Conservation (phyloP, 768 basidiomycete genomes). For the Termitomyces sp. region DNA sequence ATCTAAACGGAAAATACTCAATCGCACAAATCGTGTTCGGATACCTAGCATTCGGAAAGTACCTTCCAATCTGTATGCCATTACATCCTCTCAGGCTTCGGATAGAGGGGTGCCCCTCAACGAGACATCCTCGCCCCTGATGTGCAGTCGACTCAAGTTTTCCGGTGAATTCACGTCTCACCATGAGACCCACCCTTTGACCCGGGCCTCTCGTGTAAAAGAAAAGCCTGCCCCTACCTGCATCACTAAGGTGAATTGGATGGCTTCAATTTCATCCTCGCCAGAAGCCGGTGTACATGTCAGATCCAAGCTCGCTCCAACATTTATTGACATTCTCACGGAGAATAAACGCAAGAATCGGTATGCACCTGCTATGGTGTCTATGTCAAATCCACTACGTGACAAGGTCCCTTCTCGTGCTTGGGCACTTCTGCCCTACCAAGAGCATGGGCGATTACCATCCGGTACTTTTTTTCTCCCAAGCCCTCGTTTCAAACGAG, state of each 20-base stretch:
- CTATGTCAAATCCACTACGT: conserved; percentile 18
- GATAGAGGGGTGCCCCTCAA: neutral
- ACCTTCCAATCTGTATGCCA: conserved; percentile 8
- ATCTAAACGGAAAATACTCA: conserved; percentile 6
- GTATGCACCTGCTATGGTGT: conserved; percentile 18
- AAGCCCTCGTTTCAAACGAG: conserved; percentile 14
- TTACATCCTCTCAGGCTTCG: neutral
- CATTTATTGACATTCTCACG: conserved; percentile 11
- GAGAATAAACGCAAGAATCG: conserved; percentile 15
- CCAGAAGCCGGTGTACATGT: neutral
- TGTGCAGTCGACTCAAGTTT: neutral
- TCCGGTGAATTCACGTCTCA: neutral
- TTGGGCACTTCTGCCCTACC: conserved; percentile 12
- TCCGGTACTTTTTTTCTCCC: conserved; percentile 6
- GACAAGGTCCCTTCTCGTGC: conserved; percentile 12
- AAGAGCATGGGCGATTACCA: neutral
- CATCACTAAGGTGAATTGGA: neutral
- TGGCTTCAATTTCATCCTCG: neutral
- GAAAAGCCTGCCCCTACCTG: neutral
- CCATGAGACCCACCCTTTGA: neutral
- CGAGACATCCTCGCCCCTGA: neutral
- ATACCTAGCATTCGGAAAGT: conserved; percentile 12
- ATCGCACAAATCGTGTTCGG: neutral
- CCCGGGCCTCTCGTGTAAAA: neutral
- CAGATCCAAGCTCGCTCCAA: neutral